Percentiles rank a stretch among this genome's conserved stretches.
Conservation (phyloP, 345 rosid genomes). For the Xanthoceras sorbifolium region DNA sequence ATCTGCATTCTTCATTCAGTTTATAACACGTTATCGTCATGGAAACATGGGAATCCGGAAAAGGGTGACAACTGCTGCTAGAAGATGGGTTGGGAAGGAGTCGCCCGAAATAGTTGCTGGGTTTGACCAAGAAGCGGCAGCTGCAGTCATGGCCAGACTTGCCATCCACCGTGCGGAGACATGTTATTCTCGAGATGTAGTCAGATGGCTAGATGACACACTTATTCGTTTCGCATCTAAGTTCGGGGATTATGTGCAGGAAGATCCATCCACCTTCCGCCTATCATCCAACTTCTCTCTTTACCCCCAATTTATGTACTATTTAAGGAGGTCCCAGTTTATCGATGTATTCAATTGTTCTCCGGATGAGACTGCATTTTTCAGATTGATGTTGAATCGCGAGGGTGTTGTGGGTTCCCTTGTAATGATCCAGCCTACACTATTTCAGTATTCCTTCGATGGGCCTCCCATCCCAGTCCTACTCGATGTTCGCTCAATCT, state of each 20-base stretch:
- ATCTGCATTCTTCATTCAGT: constrained; percentile 86
- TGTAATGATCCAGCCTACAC: constrained; percentile 94
- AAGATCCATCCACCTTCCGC: constrained; percentile 93
- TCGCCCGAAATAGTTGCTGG: constrained; percentile 78
- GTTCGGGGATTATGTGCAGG: constrained; percentile 85
- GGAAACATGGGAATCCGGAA: constrained; percentile 67
- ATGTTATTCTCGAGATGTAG: constrained; percentile 71
- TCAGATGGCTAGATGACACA: constrained; percentile 88
- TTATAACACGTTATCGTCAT: constrained; percentile 73
- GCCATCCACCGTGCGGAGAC: constrained; percentile 80
- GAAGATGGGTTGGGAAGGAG: constrained; percentile 87
- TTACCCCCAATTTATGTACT: constrained; percentile 95
- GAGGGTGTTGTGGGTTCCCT: constrained; percentile 91
- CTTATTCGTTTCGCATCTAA: constrained; percentile 76
- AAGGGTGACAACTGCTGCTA: constrained; percentile 89
- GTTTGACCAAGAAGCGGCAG: constrained; percentile 97
- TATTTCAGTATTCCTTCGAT: constrained; percentile 82
- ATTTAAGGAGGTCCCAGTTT: constrained; percentile 93
- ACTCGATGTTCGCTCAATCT: constrained; percentile 80
- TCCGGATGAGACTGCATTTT: constrained; percentile 91
- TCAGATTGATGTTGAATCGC: constrained; percentile 82
- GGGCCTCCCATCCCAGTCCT: constrained; percentile 97
- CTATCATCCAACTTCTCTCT: constrained; percentile 86
- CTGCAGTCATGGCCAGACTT: constrained; percentile 91
- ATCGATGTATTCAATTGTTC: constrained; percentile 87